Conservation (phyloP, 805 yeast species). For the Metahyphopichia silvanorum region DNA sequence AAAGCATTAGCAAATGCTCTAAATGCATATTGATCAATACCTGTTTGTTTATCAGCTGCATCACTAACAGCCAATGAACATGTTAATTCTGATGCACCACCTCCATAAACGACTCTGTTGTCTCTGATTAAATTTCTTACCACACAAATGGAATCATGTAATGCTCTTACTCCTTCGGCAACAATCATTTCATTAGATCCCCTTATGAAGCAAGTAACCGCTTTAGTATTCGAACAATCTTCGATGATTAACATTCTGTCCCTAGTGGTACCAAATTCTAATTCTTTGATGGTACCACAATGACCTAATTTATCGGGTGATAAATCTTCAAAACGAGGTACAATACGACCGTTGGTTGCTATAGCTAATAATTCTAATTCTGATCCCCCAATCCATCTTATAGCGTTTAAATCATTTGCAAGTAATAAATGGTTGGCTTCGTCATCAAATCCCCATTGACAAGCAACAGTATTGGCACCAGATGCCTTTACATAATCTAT, state of each 20-base stretch:
- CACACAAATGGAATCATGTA: constrained; percentile 95
- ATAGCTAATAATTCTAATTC: constrained; percentile 94
- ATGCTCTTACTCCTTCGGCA: constrained; percentile 94
- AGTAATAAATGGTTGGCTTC: constrained; percentile 93
- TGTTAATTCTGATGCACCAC: constrained; percentile 97
- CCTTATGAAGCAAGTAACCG: constrained; percentile 89
- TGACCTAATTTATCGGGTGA: constrained; percentile 76
- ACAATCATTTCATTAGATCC: constrained; percentile 98
- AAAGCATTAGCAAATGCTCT: constrained; percentile 90
- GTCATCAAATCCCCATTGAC: constrained; percentile 99
- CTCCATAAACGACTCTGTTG: constrained; percentile 96
- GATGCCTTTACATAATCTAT: constrained; percentile 78
- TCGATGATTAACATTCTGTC: constrained; percentile 96
- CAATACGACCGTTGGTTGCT: constrained; percentile 96
- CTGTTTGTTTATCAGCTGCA: constrained; percentile 89
- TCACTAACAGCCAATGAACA: constrained; percentile 88
- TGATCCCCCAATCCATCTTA: constrained; percentile 99
- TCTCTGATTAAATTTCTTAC: constrained; percentile 93
- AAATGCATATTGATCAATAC: constrained; percentile 97
- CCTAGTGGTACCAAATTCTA: constrained; percentile 93
- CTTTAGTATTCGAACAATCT: constrained; percentile 79
- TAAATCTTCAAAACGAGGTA: constrained; percentile 94
- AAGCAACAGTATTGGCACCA: constrained; percentile 94
- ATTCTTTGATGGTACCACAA: constrained; percentile 81
- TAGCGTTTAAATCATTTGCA: constrained; percentile 88